phyloP scores from a whole-genome alignment of 495 filamentous ascomycete genomes.

The Endocarpon pusillum region DNA sequence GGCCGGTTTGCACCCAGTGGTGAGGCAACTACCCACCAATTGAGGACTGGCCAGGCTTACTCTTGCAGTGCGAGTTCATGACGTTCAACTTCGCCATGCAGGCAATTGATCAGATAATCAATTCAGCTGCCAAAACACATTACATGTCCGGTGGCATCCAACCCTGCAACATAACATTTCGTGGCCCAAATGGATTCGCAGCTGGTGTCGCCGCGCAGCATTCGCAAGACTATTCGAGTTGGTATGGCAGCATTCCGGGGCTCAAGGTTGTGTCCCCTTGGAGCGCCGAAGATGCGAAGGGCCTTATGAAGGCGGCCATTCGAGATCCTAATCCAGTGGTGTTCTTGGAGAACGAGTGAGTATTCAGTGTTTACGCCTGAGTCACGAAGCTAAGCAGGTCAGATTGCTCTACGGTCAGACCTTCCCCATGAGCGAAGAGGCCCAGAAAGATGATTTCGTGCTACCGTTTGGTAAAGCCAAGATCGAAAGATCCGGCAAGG shows the following conservation, averaged over 20 bases:
- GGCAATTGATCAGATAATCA: conserved; percentile 98
- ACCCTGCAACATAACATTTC: conserved; percentile 98
- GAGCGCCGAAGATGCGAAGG: conserved; percentile 96
- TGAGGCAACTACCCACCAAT: conserved; percentile 35
- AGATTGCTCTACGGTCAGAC: conserved; percentile 79
- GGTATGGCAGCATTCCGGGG: conserved; percentile 96
- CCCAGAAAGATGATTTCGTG: conserved; percentile 90
- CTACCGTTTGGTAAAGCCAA: conserved; percentile 96
- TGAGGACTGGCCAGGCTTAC: conserved; percentile 3
- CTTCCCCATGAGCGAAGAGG: conserved; percentile 93
- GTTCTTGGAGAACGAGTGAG: conserved; percentile 82
- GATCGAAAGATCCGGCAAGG: conserved; percentile 88
- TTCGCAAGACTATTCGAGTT: conserved; percentile 94
- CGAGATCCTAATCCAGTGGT: conserved; percentile 94
- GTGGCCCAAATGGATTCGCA: conserved; percentile 95
- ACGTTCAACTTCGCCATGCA: conserved; percentile 99
- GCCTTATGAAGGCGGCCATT: conserved; percentile 91
- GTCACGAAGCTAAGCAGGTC: conserved; percentile 11
- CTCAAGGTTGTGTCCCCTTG: conserved; percentile 92
- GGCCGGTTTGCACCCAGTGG: conserved; percentile 82
- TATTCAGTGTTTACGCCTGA: not conserved
- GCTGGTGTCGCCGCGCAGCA: conserved; percentile 92
- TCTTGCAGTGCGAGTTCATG: conserved; percentile 88
- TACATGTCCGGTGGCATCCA: conserved; percentile 99
- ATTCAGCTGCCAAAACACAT: conserved; percentile 96